Evolutionary conservation across 1,284 basidiomycete species (phyloP), one percentile per base, ranked within the genome.

Genomic region (Microbotryomycetes sp.): DNA sequence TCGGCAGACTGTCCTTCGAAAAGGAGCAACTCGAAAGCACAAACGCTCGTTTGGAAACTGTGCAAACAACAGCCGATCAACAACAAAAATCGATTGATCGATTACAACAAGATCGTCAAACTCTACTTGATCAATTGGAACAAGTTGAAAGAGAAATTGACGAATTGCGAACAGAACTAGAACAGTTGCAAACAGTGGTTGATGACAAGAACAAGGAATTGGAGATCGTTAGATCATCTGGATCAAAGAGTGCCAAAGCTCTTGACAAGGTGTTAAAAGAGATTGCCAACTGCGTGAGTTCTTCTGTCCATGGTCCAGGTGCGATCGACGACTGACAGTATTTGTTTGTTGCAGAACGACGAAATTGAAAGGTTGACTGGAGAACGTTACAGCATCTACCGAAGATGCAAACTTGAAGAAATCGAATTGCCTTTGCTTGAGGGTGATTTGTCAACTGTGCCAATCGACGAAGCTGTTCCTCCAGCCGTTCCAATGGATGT

Each of bases 341-440:
- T n/a, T 42, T 9, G 36, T 19, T 19, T 42, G 49, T 26, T 31
- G 46, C 63, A 91, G 89, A 96, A 94, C 71, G 92, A 94, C 74
- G 87, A 92, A 72, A 97, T 97, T 63, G 91, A 93, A 76, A 90
- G 89, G 71, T 77, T 89, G 14, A 88, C 86, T 0, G 80, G 91
- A 22, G 92, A 97, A 71, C 82, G 96, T 28, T 89, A 91, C 22
- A 80, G 85, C 0, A 83, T 92, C 58, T 98, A 96, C 75, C 83
- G 93, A 23, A 87, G 88, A 71, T 97, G 94, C 77, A 84, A 92
- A 64, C 80, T 99, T 45, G 96, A 99, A 71, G 92, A 96, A 72
- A 88, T 98, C 70, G 82, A 83, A 51, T 76, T 98, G 25, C 93
- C 93, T 0, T 78, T 98, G 9, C 68, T 81, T 15, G 75, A 82